Evolutionary conservation across 2,329 filamentous ascomycete genomes (phyloP).

Genomic region (Didymella pomorum): DNA sequence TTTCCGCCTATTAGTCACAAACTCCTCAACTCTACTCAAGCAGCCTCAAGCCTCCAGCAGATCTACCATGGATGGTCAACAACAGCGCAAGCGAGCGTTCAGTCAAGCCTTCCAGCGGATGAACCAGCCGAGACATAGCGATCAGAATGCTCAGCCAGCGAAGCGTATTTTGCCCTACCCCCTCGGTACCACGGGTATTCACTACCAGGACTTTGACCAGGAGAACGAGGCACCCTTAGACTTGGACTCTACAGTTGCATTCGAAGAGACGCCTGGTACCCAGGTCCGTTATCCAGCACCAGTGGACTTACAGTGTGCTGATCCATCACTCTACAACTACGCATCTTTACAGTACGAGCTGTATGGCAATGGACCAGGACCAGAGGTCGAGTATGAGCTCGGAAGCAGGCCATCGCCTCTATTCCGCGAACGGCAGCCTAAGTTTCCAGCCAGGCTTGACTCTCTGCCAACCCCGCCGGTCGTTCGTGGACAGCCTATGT

Average conservation of each 20-base stretch:
- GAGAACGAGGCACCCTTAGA: slow-evolving; percentile 12
- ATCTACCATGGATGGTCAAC: slow-evolving; percentile 14
- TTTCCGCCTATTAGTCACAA: background rate
- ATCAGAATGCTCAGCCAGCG: background rate
- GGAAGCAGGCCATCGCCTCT: background rate
- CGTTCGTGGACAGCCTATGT: slow-evolving; percentile 11
- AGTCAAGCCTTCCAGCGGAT: slow-evolving; percentile 27
- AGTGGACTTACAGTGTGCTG: background rate
- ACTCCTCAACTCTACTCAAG: background rate
- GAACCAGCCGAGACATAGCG: background rate
- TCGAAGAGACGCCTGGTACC: slow-evolving; percentile 4
- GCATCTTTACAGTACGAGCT: slow-evolving; percentile 2
- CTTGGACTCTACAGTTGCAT: background rate
- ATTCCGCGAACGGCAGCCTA: background rate
- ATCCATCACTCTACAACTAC: background rate
- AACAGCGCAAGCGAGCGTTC: slow-evolving; percentile 28
- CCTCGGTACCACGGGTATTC: background rate
- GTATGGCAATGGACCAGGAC: background rate
- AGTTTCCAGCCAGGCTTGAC: background rate
- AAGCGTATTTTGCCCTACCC: slow-evolving; percentile 10
- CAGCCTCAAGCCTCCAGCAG: background rate
- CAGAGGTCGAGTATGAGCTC: background rate
- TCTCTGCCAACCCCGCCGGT: slow-evolving; percentile 3
- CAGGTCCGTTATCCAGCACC: slow-evolving; percentile 7
- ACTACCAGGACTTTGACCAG: slow-evolving; percentile 6